Conservation (phyloP, 2,329 filamentous ascomycete genomes). For the Trichoderma sp. region DNA sequence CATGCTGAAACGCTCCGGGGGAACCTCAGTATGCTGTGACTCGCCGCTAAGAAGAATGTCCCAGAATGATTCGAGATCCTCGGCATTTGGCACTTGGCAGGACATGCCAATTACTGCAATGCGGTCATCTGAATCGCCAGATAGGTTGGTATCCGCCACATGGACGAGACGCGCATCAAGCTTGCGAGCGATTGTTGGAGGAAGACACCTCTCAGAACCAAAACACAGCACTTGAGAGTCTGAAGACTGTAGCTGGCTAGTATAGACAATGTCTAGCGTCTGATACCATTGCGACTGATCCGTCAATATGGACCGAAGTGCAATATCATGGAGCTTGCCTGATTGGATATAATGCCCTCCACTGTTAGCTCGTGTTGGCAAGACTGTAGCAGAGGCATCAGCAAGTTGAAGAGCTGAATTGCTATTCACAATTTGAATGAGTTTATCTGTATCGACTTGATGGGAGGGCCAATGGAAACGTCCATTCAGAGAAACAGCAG, state of each 20-base stretch:
- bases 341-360: neutral
- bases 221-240: constrained; percentile 37
- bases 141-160: neutral
- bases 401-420: neutral
- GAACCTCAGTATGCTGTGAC: constrained; percentile 19
- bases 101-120: constrained; percentile 42
- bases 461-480: neutral
- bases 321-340: neutral
- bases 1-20: neutral
- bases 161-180: neutral
- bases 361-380: neutral
- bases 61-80: constrained; percentile 37
- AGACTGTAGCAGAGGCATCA: neutral
- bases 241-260: constrained; percentile 24
- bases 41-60: constrained; percentile 24
- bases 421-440: neutral
- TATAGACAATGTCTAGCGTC: neutral
- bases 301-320: neutral
- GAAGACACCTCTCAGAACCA: constrained; percentile 38
- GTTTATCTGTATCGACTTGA: neutral
- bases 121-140: too few species aligned
- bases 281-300: neutral
- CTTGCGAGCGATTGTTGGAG: constrained; percentile 31
- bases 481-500: neutral
- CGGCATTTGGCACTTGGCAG: constrained; percentile 37